Base-by-base conservation (phyloP, 2,329 filamentous ascomycete genomes). In the Sclerotinia minor region DNA sequence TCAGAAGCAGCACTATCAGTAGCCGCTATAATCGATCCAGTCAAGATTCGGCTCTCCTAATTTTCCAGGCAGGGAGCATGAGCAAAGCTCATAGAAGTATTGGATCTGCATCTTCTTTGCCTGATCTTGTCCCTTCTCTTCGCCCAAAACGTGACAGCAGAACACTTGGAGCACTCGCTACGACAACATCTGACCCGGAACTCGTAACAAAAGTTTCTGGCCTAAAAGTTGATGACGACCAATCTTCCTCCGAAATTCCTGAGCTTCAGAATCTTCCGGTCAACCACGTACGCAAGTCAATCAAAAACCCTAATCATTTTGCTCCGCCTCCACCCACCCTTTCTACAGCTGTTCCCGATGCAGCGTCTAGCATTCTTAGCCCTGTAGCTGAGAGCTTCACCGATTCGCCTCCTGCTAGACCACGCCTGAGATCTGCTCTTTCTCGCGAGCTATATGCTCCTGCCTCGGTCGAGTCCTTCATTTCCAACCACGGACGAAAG, bases 101-200 rank as follows among this genome's bases (percentile, higher is more conserved):
- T 11, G 69, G 70, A 24, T 76, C 75, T 7, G 69, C 72, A 8
- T 74, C 74, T 19, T 77, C 75, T 17, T 71, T 77, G n/a, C 76
- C 76, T n/a, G 76, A 77, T 55, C 71, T 77, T 17, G 70, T 76
- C 26, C 72, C 72, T 29, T 76, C 75, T 2, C 66, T 69, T 24
- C 70, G 71, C n/a, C 44, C 65, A 21, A 72, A 70, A 11, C 57
- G 64, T 49, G 72, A 71, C 17, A 67, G 65, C 47, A 32, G 65
- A 55, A 63, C 47, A 17, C 47, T 60, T 13, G 52, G 65, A 19
- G 49, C 47, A 21, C 41, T 60, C 17, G 41, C 41, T 26, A 64
- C 41, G 15, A 44, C 24, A 32, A 50, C 44, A 49, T 65, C 65
- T 29, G 38, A 64, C 8, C 50, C 64, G 11, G 71, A 72, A 55